phyloP scores from a whole-genome alignment of 2,329 filamentous ascomycete species.

The Aspergillus sp. region DNA sequence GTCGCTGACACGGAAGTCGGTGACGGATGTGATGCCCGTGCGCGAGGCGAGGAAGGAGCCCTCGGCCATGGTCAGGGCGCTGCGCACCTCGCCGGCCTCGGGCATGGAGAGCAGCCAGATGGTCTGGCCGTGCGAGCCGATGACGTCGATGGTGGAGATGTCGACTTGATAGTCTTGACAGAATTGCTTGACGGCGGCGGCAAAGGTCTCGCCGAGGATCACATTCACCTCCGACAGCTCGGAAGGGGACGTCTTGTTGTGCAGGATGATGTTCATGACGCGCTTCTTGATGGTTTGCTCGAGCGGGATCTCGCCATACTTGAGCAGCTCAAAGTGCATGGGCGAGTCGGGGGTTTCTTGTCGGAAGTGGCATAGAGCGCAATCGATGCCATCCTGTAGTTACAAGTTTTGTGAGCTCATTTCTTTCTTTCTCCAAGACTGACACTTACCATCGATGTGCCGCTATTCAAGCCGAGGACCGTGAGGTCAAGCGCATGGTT shows the following conservation, averaged over 20 bases:
- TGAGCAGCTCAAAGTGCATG: slow-evolving; percentile 62
- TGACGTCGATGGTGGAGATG: slow-evolving; percentile 1
- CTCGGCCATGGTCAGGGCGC: slow-evolving; percentile 62
- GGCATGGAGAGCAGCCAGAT: slow-evolving; percentile 63
- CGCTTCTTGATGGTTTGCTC: slow-evolving; percentile 57
- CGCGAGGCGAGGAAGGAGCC: slow-evolving; percentile 59
- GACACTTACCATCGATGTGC: slow-evolving; percentile 53
- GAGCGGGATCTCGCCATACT: slow-evolving; percentile 61
- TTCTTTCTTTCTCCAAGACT: neutral
- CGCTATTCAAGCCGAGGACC: slow-evolving; percentile 55
- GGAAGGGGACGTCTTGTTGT: slow-evolving; percentile 56
- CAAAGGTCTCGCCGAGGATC: slow-evolving; percentile 61
- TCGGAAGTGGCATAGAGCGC: slow-evolving; percentile 60
- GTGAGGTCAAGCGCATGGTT: slow-evolving; percentile 13
- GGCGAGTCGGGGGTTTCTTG: slow-evolving; percentile 57
- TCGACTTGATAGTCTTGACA: slow-evolving; percentile 33
- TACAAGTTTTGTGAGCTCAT: no score
- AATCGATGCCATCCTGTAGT: slow-evolving; percentile 58
- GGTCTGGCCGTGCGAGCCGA: slow-evolving; percentile 62
- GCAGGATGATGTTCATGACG: slow-evolving; percentile 61
- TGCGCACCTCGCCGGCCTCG: slow-evolving; percentile 50
- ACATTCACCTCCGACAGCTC: slow-evolving; percentile 63
- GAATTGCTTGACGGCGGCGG: slow-evolving; percentile 55
- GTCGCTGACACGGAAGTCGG: slow-evolving; percentile 62
- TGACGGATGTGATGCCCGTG: slow-evolving; percentile 63